Evolutionary conservation across 768 basidiomycete genomes (phyloP).

Genomic region (Amanita pallidorosea): DNA sequence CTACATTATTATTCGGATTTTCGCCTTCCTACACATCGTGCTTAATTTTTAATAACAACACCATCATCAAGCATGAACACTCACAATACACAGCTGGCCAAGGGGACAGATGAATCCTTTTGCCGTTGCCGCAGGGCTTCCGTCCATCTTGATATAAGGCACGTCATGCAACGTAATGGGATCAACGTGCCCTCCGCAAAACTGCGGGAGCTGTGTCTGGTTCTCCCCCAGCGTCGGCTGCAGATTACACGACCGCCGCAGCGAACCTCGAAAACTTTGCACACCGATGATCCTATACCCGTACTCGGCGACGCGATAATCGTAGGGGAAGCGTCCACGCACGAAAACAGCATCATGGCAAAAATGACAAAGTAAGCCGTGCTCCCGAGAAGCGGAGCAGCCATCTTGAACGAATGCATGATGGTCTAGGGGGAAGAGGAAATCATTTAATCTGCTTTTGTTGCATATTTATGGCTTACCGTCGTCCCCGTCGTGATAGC

Average conservation of each 20-base stretch:
- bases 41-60: not conserved
- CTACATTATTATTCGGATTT: slow-evolving; percentile 56
- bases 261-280: slow-evolving; percentile 84
- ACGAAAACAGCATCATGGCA: slow-evolving; percentile 85
- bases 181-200: slow-evolving; percentile 79
- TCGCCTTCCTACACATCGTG: slow-evolving; percentile 33
- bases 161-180: slow-evolving; percentile 35
- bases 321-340: slow-evolving; percentile 16
- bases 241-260: slow-evolving; percentile 54
- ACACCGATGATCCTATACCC: slow-evolving; percentile 75
- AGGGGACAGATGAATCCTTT: slow-evolving; percentile 91
- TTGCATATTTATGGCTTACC: slow-evolving; percentile 30
- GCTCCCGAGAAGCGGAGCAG: slow-evolving; percentile 78
- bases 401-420: slow-evolving; percentile 85
- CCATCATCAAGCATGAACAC: slow-evolving; percentile 6
- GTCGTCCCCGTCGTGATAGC: slow-evolving; percentile 89
- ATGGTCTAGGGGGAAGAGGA: slow-evolving; percentile 39
- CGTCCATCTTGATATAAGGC: slow-evolving; percentile 25
- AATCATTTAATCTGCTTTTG: slow-evolving; percentile 4
- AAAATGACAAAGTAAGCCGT: slow-evolving; percentile 90
- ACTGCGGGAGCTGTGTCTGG: slow-evolving; percentile 36
- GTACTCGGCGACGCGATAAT: not conserved
- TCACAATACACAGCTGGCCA: slow-evolving; percentile 73
- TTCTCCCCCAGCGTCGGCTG: slow-evolving; percentile 42
- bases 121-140: slow-evolving; percentile 12